A percentile compares a stretch with the other conserved stretches of the same genome.
Conservation (phyloP, 192 early-diverging fungal genomes). For the Coemansia sp. region DNA sequence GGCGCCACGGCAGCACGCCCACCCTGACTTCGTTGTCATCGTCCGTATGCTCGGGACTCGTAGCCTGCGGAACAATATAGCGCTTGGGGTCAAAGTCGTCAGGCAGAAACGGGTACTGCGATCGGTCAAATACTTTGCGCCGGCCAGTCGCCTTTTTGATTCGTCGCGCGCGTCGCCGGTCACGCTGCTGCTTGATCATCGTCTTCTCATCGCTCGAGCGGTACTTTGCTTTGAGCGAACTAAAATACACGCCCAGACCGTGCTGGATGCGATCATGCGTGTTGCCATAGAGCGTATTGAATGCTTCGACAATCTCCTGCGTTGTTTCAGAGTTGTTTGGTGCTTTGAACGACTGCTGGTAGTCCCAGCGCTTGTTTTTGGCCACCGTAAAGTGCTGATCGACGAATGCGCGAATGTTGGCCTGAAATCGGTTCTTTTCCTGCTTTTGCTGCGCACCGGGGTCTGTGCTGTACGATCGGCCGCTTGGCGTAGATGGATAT, state of each 20-base stretch:
- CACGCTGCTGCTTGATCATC: conserved; percentile 55
- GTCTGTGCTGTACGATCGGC: conserved; percentile 7
- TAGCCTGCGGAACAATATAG: conserved; percentile 44
- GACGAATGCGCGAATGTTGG: conserved; percentile 51
- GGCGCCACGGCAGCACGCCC: conserved; percentile 44
- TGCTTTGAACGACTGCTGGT: conserved; percentile 55
- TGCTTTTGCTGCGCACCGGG: conserved; percentile 34
- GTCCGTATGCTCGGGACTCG: conserved; percentile 54
- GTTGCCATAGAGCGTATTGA: conserved; percentile 26
- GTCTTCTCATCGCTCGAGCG: conserved; percentile 53
- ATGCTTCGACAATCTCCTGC: conserved; percentile 41
- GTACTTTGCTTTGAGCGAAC: conserved; percentile 53
- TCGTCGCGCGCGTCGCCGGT: conserved; percentile 39
- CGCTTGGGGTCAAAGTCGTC: conserved; percentile 25
- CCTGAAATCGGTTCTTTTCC: conserved; percentile 53
- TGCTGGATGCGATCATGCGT: conserved; percentile 50
- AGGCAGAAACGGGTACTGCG: conserved; percentile 41
- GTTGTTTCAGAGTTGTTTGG: conserved; percentile 50
- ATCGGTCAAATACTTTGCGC: conserved; percentile 32
- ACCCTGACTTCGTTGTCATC: conserved; percentile 52
- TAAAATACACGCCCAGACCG: conserved; percentile 53
- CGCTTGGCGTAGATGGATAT: conserved; percentile 1
- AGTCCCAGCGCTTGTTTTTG: conserved; percentile 41
- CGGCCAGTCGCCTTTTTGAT: conserved; percentile 50
- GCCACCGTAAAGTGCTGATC: conserved; percentile 40